Evolutionary conservation across 495 filamentous ascomycete species (phyloP).

Genomic region (Aspergillus kassunensis): DNA sequence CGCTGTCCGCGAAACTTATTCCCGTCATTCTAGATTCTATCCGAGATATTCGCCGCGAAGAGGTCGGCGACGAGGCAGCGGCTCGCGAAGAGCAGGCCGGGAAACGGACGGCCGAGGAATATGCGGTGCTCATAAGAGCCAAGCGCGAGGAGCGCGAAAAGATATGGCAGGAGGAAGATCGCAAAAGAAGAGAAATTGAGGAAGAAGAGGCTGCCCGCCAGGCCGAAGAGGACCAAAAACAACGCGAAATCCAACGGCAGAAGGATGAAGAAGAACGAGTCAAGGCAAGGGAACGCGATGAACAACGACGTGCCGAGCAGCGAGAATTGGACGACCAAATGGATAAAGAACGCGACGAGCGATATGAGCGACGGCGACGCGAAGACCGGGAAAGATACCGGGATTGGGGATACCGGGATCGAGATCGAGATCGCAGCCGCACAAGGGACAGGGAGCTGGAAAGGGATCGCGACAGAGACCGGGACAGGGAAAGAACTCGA

Average conservation of each 20-base stretch:
- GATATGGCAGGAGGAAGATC: constrained; percentile 59
- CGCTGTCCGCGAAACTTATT: constrained; percentile 61
- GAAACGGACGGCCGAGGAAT: constrained; percentile 78
- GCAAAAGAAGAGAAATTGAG: constrained; percentile 58
- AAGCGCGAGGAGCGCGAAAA: constrained; percentile 61
- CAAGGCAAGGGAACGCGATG: constrained; percentile 42
- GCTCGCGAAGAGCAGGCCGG: constrained; percentile 64
- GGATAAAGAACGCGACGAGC: constrained; percentile 51
- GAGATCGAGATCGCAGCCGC: constrained; percentile 31
- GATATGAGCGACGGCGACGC: constrained; percentile 45
- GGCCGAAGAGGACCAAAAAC: constrained; percentile 61
- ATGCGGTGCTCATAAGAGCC: constrained; percentile 66
- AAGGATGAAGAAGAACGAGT: constrained; percentile 57
- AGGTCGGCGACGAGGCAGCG: constrained; percentile 72
- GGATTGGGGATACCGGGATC: constrained; percentile 32
- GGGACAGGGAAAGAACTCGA: too few species aligned
- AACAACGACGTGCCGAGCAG: constrained; percentile 55
- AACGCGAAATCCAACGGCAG: constrained; percentile 58
- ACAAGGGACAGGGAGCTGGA: constrained; percentile 31
- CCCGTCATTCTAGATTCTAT: constrained; percentile 61
- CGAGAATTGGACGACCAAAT: constrained; percentile 47
- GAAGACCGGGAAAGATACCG: constrained; percentile 40
- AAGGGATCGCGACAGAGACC: constrained; percentile 40
- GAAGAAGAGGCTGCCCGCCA: constrained; percentile 63
- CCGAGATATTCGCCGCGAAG: constrained; percentile 62